phyloP scores from a whole-genome alignment of 768 basidiomycete genomes.

The Suillus subalutaceus region DNA sequence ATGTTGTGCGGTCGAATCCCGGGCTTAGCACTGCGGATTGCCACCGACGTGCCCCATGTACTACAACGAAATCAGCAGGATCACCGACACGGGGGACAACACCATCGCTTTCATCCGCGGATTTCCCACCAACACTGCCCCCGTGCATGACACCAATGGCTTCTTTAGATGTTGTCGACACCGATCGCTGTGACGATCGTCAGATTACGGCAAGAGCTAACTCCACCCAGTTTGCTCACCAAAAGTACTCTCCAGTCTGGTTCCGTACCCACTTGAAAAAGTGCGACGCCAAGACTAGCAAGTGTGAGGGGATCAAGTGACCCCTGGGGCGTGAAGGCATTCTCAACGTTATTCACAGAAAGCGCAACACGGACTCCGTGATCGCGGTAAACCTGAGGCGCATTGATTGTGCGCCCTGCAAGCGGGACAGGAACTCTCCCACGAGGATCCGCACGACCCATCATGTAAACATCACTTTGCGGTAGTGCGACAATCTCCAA shows the following conservation, averaged over 20 bases:
- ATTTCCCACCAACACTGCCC: slow-evolving; percentile 22
- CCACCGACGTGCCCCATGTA: slow-evolving; percentile 49
- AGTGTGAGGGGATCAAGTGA: slow-evolving; percentile 62
- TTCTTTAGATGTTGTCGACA: slow-evolving; percentile 54
- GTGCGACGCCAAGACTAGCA: slow-evolving; percentile 56
- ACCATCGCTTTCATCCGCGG: slow-evolving; percentile 3
- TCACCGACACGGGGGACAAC: slow-evolving; percentile 45
- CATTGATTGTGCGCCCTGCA: slow-evolving; percentile 57
- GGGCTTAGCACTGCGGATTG: slow-evolving; percentile 55
- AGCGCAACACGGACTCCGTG: slow-evolving; percentile 54
- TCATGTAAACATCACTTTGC: slow-evolving; percentile 72
- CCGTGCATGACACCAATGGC: slow-evolving; percentile 42
- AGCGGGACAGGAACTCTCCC: slow-evolving; percentile 34
- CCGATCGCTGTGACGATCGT: slow-evolving; percentile 43
- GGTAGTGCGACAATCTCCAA: slow-evolving; percentile 60
- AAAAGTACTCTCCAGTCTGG: slow-evolving; percentile 48
- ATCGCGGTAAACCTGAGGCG: slow-evolving; percentile 47
- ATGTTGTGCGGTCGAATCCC: slow-evolving; percentile 27
- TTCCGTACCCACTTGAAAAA: slow-evolving; percentile 60
- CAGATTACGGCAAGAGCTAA: background rate
- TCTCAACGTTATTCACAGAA: slow-evolving; percentile 67
- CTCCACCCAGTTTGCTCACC: slow-evolving; percentile 38
- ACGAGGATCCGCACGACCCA: slow-evolving; percentile 43
- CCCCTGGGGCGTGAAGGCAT: slow-evolving; percentile 73
- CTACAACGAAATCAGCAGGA: slow-evolving; percentile 59